Evolutionary conservation across 2,329 filamentous ascomycete species (phyloP).

Genomic region (Lasiodiplodia hormozganensis): DNA sequence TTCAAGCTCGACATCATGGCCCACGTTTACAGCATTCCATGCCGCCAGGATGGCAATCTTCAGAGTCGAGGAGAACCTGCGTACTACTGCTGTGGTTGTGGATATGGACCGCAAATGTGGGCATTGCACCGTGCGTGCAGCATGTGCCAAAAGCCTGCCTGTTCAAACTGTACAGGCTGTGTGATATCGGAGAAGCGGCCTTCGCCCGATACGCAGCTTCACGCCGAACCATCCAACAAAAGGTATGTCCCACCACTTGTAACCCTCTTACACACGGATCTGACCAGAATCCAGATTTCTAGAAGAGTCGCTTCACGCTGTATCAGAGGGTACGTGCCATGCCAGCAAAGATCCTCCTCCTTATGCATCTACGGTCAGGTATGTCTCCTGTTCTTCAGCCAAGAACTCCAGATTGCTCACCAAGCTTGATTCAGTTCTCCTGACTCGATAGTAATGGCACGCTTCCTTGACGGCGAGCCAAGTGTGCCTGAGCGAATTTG

Average conservation of each 20-base stretch:
- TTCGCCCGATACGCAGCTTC: background rate
- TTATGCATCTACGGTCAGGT: background rate
- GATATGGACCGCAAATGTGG: conserved; percentile 1
- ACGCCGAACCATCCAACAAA: background rate
- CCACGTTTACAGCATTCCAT: background rate
- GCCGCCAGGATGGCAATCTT: background rate
- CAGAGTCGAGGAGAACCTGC: background rate
- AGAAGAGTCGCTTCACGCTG: background rate
- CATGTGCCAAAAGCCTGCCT: background rate
- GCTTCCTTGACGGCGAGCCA: background rate
- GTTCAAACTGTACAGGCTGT: background rate
- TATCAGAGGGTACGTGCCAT: background rate
- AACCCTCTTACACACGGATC: background rate
- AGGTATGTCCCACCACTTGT: background rate
- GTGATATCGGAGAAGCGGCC: background rate
- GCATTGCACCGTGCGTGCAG: background rate
- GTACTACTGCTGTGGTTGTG: conserved; percentile 7
- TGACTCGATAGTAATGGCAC: background rate
- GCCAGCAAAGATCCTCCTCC: background rate
- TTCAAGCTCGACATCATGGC: background rate
- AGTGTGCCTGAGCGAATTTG: background rate
- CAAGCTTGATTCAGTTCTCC: background rate
- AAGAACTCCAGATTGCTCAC: background rate
- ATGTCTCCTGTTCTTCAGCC: background rate
- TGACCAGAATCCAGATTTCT: background rate